A percentile compares a stretch with the other conserved stretches of the same genome.
These are phyloP conservation scores for Aspergillus fumigatiaffinis DNA, from an alignment of 2,329 filamentous ascomycete genomes.

Conservation along the genomic window DNA sequence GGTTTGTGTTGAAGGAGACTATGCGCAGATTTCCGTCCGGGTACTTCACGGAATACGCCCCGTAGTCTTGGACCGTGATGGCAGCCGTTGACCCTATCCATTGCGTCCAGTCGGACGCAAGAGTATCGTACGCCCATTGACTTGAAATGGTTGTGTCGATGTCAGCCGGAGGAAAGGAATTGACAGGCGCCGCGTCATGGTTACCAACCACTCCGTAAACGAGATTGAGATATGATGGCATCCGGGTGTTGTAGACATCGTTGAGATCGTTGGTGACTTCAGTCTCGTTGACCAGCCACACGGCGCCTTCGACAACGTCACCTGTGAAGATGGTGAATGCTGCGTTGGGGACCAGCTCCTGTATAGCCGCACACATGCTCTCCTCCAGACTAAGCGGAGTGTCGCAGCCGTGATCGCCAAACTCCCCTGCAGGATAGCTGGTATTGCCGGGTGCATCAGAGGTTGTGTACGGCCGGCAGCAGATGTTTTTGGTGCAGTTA, in stretches of 20 bases:
- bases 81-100: constrained; percentile 46
- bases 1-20: constrained; percentile 39
- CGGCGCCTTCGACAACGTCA: constrained; percentile 52
- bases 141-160: constrained; percentile 38
- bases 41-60: constrained; percentile 49
- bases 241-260: constrained; percentile 44
- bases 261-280: constrained; percentile 37
- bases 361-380: constrained; percentile 48
- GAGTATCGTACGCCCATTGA: constrained; percentile 52
- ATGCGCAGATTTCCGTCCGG: constrained; percentile 49
- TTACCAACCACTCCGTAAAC: constrained; percentile 55
- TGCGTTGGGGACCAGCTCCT: constrained; percentile 38
- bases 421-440: constrained; percentile 48
- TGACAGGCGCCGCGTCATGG: constrained; percentile 52
- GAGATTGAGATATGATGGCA: constrained; percentile 39
- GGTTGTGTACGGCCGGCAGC: constrained; percentile 51
- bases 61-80: constrained; percentile 39
- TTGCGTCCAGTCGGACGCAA: constrained; percentile 45
- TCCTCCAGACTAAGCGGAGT: constrained; percentile 48
- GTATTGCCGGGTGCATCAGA: constrained; percentile 39
- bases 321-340: constrained; percentile 57
- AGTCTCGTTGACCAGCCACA: constrained; percentile 35
- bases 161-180: constrained; percentile 46
- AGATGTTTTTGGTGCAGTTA: constrained; percentile 55
- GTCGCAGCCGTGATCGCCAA: constrained; percentile 54